These are phyloP conservation scores for Cucurbita pepo DNA, from an alignment of 306 rosid genomes.

Conservation along the genomic window DNA sequence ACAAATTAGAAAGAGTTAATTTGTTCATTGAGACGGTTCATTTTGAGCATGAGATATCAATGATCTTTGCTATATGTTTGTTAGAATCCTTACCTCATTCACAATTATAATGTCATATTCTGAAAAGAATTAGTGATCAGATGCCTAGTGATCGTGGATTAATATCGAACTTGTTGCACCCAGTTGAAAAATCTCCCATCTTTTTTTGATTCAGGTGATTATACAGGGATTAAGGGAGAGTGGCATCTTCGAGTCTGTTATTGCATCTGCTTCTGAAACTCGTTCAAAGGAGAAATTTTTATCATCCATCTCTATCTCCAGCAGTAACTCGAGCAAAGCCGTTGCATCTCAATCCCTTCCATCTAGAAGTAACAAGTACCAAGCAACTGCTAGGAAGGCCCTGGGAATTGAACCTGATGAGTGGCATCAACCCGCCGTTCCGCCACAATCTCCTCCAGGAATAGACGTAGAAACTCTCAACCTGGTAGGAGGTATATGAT, in stretches of 20 bases:
- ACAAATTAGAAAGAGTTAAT: background rate
- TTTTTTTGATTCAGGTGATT: slow-evolving; percentile 38
- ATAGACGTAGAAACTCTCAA: slow-evolving; percentile 13
- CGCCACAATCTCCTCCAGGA: slow-evolving; percentile 70
- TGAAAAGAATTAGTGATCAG: background rate
- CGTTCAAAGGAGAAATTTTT: slow-evolving; percentile 67
- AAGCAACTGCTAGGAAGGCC: slow-evolving; percentile 46
- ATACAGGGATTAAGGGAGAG: slow-evolving; percentile 78
- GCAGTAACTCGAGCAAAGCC: slow-evolving; percentile 63
- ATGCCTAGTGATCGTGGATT: background rate
- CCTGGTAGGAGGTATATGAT: background rate
- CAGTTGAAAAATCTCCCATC: background rate
- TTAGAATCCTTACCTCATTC: background rate
- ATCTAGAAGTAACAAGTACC: slow-evolving; percentile 28
- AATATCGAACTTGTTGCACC: background rate
- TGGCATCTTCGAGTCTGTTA: slow-evolving; percentile 74
- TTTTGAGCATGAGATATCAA: background rate
- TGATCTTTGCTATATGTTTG: background rate
- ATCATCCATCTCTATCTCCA: slow-evolving; percentile 43
- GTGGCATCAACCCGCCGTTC: slow-evolving; percentile 47
- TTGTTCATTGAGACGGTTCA: background rate
- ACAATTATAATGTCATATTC: background rate
- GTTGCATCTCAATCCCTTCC: slow-evolving; percentile 51
- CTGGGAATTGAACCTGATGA: slow-evolving; percentile 31
- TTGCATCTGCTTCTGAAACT: slow-evolving; percentile 54